A percentile compares a stretch with the other conserved stretches of the same genome.
Conservation (phyloP, 345 rosid species). For the Cardamine occulta region DNA sequence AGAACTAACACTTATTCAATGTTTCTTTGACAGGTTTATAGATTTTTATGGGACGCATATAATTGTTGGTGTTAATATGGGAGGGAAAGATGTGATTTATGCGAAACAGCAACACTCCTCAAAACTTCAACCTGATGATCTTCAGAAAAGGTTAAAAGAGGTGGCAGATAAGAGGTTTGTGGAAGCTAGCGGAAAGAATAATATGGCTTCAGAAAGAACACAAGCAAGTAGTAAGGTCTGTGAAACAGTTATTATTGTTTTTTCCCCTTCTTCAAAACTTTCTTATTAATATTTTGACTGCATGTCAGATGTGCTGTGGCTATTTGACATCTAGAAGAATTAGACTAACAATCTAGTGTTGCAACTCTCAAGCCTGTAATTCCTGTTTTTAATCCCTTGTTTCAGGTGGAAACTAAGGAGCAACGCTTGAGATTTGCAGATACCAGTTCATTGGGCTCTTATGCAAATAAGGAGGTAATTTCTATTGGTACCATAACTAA, state of each 20-base stretch:
- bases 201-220: slow-evolving; percentile 33
- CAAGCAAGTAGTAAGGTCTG: slow-evolving; percentile 40
- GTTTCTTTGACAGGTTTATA: slow-evolving; percentile 66
- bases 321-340: slow-evolving; percentile 1
- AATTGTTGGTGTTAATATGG: slow-evolving; percentile 89
- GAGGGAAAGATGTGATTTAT: slow-evolving; percentile 92
- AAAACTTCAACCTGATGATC: slow-evolving; percentile 68
- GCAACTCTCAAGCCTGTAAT: not conserved
- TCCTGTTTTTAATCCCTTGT: slow-evolving; percentile 19
- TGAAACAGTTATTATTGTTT: not conserved
- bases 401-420: slow-evolving; percentile 80
- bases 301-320: not conserved
- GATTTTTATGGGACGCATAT: slow-evolving; percentile 87
- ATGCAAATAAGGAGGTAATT: slow-evolving; percentile 82
- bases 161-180: slow-evolving; percentile 85
- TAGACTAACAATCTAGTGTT: slow-evolving; percentile 12
- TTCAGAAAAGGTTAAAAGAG: slow-evolving; percentile 78
- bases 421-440: slow-evolving; percentile 78
- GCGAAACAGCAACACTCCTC: slow-evolving; percentile 86
- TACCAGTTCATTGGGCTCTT: slow-evolving; percentile 74
- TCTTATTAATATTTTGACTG: not conserved
- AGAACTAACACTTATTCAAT: not conserved
- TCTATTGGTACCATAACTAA: not conserved
- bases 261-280: not conserved
- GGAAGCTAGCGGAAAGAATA: slow-evolving; percentile 54